These are phyloP conservation scores for Maudiozyma humilis DNA, from an alignment of 1,139 yeast species.

Conservation along the genomic window DNA sequence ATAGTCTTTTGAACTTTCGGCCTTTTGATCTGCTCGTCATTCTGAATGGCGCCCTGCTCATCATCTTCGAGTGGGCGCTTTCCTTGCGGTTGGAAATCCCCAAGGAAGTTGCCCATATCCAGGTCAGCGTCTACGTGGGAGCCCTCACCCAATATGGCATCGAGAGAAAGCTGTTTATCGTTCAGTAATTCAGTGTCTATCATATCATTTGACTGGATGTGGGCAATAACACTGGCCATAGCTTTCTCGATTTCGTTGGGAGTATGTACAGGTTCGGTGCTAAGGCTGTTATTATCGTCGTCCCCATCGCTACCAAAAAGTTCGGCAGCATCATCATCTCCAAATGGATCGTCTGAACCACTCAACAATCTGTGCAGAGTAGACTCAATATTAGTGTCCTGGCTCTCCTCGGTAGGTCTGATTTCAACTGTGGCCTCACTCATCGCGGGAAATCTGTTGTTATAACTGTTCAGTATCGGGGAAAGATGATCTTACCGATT, in stretches of 20 bases:
- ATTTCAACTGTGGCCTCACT: neutral
- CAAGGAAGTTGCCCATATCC: conserved; percentile 3
- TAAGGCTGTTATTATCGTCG: neutral
- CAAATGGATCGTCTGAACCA: conserved; percentile 4
- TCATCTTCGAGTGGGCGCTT: conserved; percentile 2
- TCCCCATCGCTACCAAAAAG: neutral
- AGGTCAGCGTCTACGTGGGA: conserved; percentile 7
- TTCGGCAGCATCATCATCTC: neutral
- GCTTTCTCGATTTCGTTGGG: conserved; percentile 14
- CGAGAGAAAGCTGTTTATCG: conserved; percentile 22
- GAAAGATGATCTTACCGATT: no score
- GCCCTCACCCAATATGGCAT: conserved; percentile 19
- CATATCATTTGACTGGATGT: conserved; percentile 10
- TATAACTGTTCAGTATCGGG: no score
- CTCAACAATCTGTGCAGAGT: conserved; percentile 5
- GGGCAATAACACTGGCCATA: conserved; percentile 14
- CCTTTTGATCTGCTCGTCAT: neutral
- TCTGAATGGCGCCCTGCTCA: neutral
- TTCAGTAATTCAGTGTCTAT: conserved; percentile 11
- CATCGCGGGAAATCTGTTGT: conserved; percentile 1
- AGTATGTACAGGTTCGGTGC: neutral
- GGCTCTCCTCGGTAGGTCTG: neutral
- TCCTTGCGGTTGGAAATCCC: neutral
- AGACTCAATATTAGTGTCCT: conserved; percentile 3
- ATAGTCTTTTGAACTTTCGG: neutral